Conservation (phyloP, 345 rosid genomes). For the Reutealis trisperma region DNA sequence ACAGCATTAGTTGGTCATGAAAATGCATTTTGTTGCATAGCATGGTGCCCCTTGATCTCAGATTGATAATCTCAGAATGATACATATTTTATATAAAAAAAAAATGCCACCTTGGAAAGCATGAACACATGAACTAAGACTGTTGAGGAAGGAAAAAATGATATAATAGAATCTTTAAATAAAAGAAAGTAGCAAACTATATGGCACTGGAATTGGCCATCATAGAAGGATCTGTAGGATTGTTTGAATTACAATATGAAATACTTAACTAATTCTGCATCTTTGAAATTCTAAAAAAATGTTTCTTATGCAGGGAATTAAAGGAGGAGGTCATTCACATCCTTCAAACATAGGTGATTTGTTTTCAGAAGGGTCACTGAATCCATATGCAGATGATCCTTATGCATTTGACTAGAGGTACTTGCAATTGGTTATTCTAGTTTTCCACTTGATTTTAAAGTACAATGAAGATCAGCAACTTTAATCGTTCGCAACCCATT, state of each 20-base stretch:
- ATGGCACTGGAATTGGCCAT: neutral
- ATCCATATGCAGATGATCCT: slow-evolving; percentile 94
- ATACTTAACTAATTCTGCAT: neutral
- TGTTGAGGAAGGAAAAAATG: neutral
- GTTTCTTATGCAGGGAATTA: slow-evolving; percentile 46
- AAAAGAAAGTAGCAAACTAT: neutral
- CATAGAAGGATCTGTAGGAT: neutral
- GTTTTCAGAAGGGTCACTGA: slow-evolving; percentile 88
- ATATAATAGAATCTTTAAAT: neutral
- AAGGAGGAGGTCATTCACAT: slow-evolving; percentile 37
- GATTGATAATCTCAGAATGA: neutral
- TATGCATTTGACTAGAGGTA: slow-evolving; percentile 78
- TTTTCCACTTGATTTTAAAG: neutral
- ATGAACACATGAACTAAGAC: neutral
- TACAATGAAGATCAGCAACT: neutral
- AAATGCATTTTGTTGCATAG: neutral
- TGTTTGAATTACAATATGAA: neutral
- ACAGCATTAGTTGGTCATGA: neutral
- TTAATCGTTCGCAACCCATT: neutral
- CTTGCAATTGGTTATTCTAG: neutral
- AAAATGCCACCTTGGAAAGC: neutral
- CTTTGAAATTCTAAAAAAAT: slow-evolving; percentile 6
- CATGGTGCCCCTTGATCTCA: neutral
- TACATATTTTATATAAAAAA: neutral
- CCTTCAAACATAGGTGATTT: slow-evolving; percentile 82